Evolutionary conservation across 108 stramenopile genomes (phyloP).

Genomic region (Nannochloropsis salina): DNA sequence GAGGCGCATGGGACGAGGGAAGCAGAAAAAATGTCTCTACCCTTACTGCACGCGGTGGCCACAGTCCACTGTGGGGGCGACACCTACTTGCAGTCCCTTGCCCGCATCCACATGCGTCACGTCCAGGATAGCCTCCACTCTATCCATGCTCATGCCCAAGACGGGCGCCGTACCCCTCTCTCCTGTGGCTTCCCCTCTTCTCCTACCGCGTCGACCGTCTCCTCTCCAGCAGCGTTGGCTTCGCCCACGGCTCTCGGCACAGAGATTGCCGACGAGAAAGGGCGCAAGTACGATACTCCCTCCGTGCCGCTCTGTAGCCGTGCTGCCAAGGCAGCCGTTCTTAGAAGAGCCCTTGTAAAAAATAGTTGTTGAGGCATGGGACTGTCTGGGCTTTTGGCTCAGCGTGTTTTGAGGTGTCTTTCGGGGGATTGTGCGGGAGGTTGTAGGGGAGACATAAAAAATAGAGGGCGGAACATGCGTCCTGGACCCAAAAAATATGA

Average conservation of each 20-base stretch:
- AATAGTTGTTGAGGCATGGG: not conserved
- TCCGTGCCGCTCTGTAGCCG: not conserved
- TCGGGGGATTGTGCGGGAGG: not conserved
- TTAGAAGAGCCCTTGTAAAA: not conserved
- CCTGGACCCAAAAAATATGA: too few species aligned
- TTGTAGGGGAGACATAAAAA: too few species aligned
- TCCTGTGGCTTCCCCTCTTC: not conserved
- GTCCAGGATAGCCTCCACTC: not conserved
- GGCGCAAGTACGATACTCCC: not conserved
- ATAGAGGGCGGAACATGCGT: too few species aligned
- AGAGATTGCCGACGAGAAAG: not conserved
- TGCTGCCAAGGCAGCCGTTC: not conserved
- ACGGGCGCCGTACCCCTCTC: not conserved
- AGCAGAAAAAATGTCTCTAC: not conserved
- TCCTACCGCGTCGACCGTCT: not conserved
- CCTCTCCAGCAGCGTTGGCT: not conserved
- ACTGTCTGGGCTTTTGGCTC: not conserved
- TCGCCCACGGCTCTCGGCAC: not conserved
- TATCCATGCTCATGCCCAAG: not conserved
- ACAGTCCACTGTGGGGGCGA: not conserved
- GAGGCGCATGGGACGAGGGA: not conserved
- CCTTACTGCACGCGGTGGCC: not conserved
- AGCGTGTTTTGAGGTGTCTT: not conserved
- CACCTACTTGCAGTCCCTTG: not conserved
- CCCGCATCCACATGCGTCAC: not conserved